Evolutionary conservation across 768 basidiomycete species (phyloP).

Genomic region (Termitomyces titanicus): DNA sequence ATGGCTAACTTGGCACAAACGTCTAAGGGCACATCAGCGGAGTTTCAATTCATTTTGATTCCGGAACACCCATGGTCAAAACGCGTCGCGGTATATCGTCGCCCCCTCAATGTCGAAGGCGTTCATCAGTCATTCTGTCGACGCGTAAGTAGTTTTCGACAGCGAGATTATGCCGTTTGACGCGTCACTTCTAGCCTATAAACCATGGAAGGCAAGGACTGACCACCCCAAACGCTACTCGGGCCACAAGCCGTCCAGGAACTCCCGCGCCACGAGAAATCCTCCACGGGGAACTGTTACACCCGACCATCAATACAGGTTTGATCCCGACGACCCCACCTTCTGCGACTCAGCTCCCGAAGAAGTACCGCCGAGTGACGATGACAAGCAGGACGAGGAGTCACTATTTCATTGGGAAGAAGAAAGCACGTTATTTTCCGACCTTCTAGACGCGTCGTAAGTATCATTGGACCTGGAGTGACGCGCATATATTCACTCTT

Average conservation of each 20-base stretch:
- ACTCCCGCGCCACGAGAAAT: not conserved
- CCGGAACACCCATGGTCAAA: constrained; percentile 11
- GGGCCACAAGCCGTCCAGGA: not conserved
- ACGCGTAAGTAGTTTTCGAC: not conserved
- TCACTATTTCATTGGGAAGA: constrained; percentile 47
- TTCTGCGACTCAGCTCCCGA: constrained; percentile 8
- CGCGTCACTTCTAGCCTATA: constrained; percentile 5
- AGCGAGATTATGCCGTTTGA: not conserved
- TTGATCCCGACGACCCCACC: constrained; percentile 15
- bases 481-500: constrained; percentile 10
- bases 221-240: constrained; percentile 1
- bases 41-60: constrained; percentile 34
- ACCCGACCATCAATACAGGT: constrained; percentile 1
- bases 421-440: constrained; percentile 48
- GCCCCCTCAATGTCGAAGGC: constrained; percentile 5
- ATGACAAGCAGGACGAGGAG: constrained; percentile 20
- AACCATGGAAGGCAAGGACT: not conserved
- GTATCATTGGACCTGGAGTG: constrained; percentile 7
- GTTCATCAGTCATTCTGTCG: not conserved
- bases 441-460: constrained; percentile 42
- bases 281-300: not conserved
- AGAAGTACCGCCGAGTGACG: constrained; percentile 4
- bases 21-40: constrained; percentile 31
- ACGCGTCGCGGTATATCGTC: constrained; percentile 8
- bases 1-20: constrained; percentile 10